Percentiles rank a stretch among this genome's conserved stretches.
Conservation (phyloP, 2,329 filamentous ascomycete genomes). For the Colletotrichum destructivum region DNA sequence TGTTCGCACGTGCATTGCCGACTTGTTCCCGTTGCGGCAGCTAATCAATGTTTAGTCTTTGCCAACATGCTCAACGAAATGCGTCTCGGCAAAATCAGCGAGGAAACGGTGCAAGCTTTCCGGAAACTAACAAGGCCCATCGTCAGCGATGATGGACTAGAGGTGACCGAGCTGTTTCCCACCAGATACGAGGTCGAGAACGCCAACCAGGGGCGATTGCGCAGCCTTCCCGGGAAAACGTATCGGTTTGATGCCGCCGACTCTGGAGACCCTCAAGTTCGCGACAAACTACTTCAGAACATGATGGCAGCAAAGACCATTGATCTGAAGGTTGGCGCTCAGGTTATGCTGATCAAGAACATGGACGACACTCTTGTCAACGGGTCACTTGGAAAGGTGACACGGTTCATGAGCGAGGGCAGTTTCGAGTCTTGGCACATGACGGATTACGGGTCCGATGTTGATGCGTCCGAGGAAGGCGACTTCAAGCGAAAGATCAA, state of each 20-base stretch:
- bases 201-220: slow-evolving; percentile 84
- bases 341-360: slow-evolving; percentile 99
- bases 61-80: slow-evolving; percentile 98
- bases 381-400: slow-evolving; percentile 90
- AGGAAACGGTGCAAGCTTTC: slow-evolving; percentile 84
- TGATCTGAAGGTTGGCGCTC: slow-evolving; percentile 89
- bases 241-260: slow-evolving; percentile 83
- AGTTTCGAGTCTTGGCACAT: slow-evolving; percentile 54
- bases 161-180: slow-evolving; percentile 92
- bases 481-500: slow-evolving; percentile 72
- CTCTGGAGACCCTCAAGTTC: slow-evolving; percentile 78
- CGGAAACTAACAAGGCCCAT: slow-evolving; percentile 79
- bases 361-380: slow-evolving; percentile 95
- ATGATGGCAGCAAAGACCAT: slow-evolving; percentile 93
- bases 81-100: slow-evolving; percentile 86
- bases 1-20: slow-evolving; percentile 43
- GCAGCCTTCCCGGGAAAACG: slow-evolving; percentile 76
- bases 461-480: slow-evolving; percentile 57
- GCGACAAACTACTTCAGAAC: slow-evolving; percentile 85
- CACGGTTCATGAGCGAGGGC: slow-evolving; percentile 77
- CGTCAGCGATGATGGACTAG: slow-evolving; percentile 80
- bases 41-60: slow-evolving; percentile 71
- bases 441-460: slow-evolving; percentile 58
- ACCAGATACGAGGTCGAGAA: slow-evolving; percentile 90
- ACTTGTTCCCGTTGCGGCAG: neutral